Conservation (phyloP, 2,329 filamentous ascomycete species). For the Hymenotorrendiella dingleyae region DNA sequence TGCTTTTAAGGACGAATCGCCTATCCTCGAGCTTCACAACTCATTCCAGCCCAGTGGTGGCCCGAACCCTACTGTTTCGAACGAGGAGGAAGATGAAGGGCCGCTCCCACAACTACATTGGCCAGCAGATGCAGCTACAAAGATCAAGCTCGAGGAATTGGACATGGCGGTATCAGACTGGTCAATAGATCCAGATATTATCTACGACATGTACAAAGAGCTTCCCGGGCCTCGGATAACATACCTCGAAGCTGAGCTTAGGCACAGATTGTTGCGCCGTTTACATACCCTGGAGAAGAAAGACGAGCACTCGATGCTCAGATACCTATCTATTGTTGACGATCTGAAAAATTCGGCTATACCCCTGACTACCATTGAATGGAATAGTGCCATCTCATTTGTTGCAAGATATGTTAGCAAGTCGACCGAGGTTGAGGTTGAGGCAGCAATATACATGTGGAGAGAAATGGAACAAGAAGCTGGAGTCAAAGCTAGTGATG, state of each 20-base stretch:
- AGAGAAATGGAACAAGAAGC: slow-evolving; percentile 78
- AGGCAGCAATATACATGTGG: slow-evolving; percentile 73
- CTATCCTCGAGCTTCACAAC: slow-evolving; percentile 44
- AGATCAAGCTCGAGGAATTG: slow-evolving; percentile 23
- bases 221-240: slow-evolving; percentile 30
- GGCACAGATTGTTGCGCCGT: slow-evolving; percentile 28
- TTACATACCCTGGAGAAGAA: slow-evolving; percentile 28
- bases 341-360: slow-evolving; percentile 75
- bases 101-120: slow-evolving; percentile 26
- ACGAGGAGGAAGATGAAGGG: slow-evolving; percentile 41
- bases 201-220: slow-evolving; percentile 31
- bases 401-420: slow-evolving; percentile 64
- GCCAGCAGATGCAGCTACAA: slow-evolving; percentile 24
- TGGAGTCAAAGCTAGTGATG: slow-evolving; percentile 57
- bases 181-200: slow-evolving; percentile 21
- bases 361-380: slow-evolving; percentile 61
- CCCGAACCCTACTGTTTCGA: slow-evolving; percentile 44
- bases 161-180: slow-evolving; percentile 12
- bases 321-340: slow-evolving; percentile 76
- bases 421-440: slow-evolving; percentile 53
- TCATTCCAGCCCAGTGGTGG: slow-evolving; percentile 47
- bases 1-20: slow-evolving; percentile 47
- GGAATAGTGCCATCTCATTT: slow-evolving; percentile 79
- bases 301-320: slow-evolving; percentile 56
- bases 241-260: slow-evolving; percentile 24